These are phyloP conservation scores for Lipomyces yamadae DNA, from an alignment of 805 yeast genomes.

Conservation along the genomic window DNA sequence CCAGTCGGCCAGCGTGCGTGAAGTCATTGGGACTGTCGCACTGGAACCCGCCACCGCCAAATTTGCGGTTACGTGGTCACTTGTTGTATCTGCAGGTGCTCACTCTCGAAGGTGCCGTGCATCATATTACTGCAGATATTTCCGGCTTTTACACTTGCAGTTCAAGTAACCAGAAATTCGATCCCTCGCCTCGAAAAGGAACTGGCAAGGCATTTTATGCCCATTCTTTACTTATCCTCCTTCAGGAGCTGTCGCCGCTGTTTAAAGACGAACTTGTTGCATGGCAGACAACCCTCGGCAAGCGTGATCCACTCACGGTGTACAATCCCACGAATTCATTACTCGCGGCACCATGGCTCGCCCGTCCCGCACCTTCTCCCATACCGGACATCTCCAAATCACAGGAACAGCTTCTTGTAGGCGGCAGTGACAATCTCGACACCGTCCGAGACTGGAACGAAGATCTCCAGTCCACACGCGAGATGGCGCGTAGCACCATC, in stretches of 20 bases:
- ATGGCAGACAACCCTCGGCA: constrained; percentile 52
- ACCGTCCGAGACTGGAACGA: constrained; percentile 82
- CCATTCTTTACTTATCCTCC: constrained; percentile 63
- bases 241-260: constrained; percentile 67
- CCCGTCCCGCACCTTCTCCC: constrained; percentile 42
- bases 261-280: constrained; percentile 58
- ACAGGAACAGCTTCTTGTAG: constrained; percentile 58
- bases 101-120: constrained; percentile 80
- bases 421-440: constrained; percentile 66
- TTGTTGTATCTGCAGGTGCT: constrained; percentile 73
- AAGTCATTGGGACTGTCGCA: constrained; percentile 71
- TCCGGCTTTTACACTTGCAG: constrained; percentile 81
- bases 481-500: constrained; percentile 60
- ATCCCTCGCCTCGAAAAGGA: constrained; percentile 56
- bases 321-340: constrained; percentile 64
- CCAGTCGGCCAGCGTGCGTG: constrained; percentile 40
- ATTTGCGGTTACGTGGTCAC: constrained; percentile 71
- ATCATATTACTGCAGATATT: constrained; percentile 76
- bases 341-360: constrained; percentile 80
- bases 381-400: constrained; percentile 64
- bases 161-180: constrained; percentile 69
- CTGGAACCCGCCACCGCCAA: constrained; percentile 85
- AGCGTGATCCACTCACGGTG: constrained; percentile 43
- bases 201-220: constrained; percentile 18
- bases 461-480: constrained; percentile 82